phyloP scores from a whole-genome alignment of 495 filamentous ascomycete species.

The Aspergillus ostianus region DNA sequence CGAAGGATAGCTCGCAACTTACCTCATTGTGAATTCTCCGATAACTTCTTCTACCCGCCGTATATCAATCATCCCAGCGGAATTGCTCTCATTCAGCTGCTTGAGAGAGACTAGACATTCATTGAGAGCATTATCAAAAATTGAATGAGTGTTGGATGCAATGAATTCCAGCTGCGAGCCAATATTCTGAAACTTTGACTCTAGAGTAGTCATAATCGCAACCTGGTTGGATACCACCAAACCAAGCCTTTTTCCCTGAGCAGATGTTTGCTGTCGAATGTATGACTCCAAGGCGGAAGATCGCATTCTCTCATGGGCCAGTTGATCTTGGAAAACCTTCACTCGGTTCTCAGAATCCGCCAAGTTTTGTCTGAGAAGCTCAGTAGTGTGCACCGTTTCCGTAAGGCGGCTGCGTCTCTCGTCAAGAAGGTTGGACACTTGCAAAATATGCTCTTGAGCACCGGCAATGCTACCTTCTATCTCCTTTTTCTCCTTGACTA shows the following conservation, averaged over 20 bases:
- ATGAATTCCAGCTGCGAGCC: slow-evolving; percentile 10
- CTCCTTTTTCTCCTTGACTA: slow-evolving; percentile 29
- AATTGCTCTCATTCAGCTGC: slow-evolving; percentile 19
- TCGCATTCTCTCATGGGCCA: slow-evolving; percentile 32
- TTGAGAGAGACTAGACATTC: slow-evolving; percentile 20
- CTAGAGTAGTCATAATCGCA: slow-evolving; percentile 22
- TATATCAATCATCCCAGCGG: slow-evolving; percentile 18
- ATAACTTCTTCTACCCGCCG: slow-evolving; percentile 20
- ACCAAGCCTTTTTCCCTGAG: slow-evolving; percentile 25
- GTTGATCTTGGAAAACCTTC: slow-evolving; percentile 14
- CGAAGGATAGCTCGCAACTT: slow-evolving; percentile 6
- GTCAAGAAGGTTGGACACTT: slow-evolving; percentile 16
- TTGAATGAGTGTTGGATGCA: slow-evolving; percentile 15
- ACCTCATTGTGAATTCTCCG: slow-evolving; percentile 24
- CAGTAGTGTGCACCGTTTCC: slow-evolving; percentile 15
- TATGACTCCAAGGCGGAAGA: slow-evolving; percentile 29
- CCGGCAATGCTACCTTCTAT: slow-evolving; percentile 23
- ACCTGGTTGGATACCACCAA: slow-evolving; percentile 29
- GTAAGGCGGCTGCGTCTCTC: slow-evolving; percentile 17
- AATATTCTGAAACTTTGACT: slow-evolving; percentile 16
- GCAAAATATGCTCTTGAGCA: slow-evolving; percentile 21
- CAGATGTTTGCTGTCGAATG: slow-evolving; percentile 30
- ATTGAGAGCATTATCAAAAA: slow-evolving; percentile 15
- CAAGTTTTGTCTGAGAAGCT: slow-evolving; percentile 23
- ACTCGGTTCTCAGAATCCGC: slow-evolving; percentile 18